Evolutionary conservation across 1,284 basidiomycete genomes (phyloP), one percentile per base, ranked within the genome.

Genomic region (Austroboletus niveus): DNA sequence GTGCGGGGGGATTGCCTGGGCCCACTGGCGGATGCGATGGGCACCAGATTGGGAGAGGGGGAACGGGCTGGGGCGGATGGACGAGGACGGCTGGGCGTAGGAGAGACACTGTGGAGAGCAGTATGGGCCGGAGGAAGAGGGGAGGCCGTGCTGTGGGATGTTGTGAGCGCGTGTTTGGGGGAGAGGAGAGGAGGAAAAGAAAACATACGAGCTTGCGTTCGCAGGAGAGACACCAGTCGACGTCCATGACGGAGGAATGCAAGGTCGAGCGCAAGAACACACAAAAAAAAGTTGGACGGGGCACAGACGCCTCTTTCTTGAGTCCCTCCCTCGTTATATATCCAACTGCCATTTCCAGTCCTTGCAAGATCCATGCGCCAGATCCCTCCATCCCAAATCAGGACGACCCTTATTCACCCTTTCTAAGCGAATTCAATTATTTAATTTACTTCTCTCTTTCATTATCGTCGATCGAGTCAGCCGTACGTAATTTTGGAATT

Each of bases 201-300:
- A 11, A 0, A 77, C 80, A 50, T 68, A 84, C 82, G 56, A 80
- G 70, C 57, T 73, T 76, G 58, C 75, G 74, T 57, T 75, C 73
- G 72, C 84, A 86, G 53, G 73, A 74, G 59, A 86, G 74, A 65
- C 85, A 86, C 84, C 84, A 86, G 71, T 84, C 77, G 54, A 76
- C 78, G 66, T 85, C 84, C 78, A 85, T 81, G 54, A 60, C n/a
- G 2, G 39, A 5, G 36, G 17, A 15, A 17, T 10, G 36, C 8
- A 11, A 10, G 22, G 15, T 35, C 15, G 34, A 35, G 15, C 12
- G 12, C 7, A 35, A 15, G 15, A 35, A 15, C 12, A 15, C 12
- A 15, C 12, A 46, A 20, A 48, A 49, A 62, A 62, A 65, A 55
- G 30, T n/a, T 41, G 42, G 42, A 46, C 38, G 51, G 62, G 53